Evolutionary conservation across 306 rosid genomes (phyloP), one percentile per base, ranked within the genome.

Genomic region (Casuarina equisetifolia): DNA sequence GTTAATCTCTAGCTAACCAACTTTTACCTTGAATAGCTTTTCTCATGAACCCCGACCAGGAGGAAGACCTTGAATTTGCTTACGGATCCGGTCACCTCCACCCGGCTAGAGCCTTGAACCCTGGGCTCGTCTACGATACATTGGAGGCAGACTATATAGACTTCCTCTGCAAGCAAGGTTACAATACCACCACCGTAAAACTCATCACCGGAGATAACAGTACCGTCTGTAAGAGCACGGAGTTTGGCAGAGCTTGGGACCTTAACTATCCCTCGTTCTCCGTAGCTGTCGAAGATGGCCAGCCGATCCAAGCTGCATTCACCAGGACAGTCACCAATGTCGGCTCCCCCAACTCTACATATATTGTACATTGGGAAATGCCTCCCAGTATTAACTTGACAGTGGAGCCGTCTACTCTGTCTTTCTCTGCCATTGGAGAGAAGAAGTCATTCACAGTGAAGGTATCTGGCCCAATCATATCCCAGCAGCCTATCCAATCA

Each of bases 291-390:
- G 77, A 76, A 69, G 84, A 80, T 62, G 79, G 80, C 45, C 71
- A 77, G 59, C 13, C 2, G 43, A 73, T 76, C 62, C 16, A 42
- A 0, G 80, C 71, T 4, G 50, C 40, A n/a, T 76, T 80, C 72
- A 57, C 74, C 2, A 57, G 79, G 43, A 76, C 76, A 13, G 84
- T 84, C 68, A 84, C 79, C 50, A 84, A 80, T 17, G 82, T 84
- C 51, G 87, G 84, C 40, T n/a, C 76, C 0, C 49, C 79, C 4
- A 72, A 83, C 73, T 79, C 86, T 4, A 72, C 68, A 73, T 76
- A 84, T 72, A 19, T 6, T 9, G 49, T 25, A 8, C 32, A 17
- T 16, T 7, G 10, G 9, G 3, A 42, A 71, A 3, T 36, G 53
- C 84, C 76, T 5, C 1, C 55, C 8, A 3, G 44, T 20, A 2